Base-by-base conservation (phyloP, 129 eudicot genomes). In the Flaveria linearis region DNA sequence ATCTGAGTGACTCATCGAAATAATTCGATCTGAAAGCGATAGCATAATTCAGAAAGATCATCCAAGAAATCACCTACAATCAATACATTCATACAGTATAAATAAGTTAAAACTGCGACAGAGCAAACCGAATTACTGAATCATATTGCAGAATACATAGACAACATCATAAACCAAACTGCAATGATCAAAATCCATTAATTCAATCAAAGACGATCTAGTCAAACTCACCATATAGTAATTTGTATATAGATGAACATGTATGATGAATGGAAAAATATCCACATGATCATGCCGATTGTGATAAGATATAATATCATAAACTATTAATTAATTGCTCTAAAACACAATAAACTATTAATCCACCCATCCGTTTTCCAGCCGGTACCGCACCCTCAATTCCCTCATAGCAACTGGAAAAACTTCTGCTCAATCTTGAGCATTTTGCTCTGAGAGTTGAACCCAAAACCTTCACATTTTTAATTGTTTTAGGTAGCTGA, bases 231-330 rank as follows among this genome's bases (percentile, higher is more conserved):
- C 23, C 65, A 22, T 58, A 22, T 13, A 18, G 62, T 8, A 18
- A 50, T 50, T 50, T 50, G 55, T 50, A 18, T 15, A 50, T 50
- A 3, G 18, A 50, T 50, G 55, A 50, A 50, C 18, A 5, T 50
- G 55, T 14, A 14, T 50, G 55, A 50, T 50, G 55, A 50, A 50
- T 45, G 49, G 49, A 8, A 45, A 45, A 12, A 14, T 10, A 45
- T 45, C 49, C 14, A 45, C 14, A 45, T 45, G 49, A 45, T 45
- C 13, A 45, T 9, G 49, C 78, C 62, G 61, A 62, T 62, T 75
- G 49, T 16, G 17, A 46, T 28, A 26, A 74, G 13, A 45, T 62
- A 45, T n/a, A 74, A 25, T 26, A 25, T 14, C 43, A 43, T 33
- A 73, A 49, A 41, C 23, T 55, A 7, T 71, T 7, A 22, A 56